phyloP scores from a whole-genome alignment of 2,329 filamentous ascomycete genomes.

The Hypoxylon sp. region DNA sequence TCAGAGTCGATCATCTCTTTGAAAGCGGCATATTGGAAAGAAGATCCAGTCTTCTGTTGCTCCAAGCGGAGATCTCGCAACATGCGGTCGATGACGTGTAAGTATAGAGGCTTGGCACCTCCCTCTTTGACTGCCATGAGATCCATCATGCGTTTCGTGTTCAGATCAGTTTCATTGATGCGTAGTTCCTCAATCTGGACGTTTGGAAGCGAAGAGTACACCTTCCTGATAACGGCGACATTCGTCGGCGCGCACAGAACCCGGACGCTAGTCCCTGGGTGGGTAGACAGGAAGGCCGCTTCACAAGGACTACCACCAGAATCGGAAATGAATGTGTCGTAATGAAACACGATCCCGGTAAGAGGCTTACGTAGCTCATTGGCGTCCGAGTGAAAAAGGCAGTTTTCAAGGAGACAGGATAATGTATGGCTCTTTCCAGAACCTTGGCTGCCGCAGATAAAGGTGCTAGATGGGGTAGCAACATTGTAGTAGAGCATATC shows the following conservation, averaged over 20 bases:
- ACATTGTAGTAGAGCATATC: constrained; percentile 55
- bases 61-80: constrained; percentile 65
- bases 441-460: constrained; percentile 74
- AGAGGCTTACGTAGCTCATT: constrained; percentile 61
- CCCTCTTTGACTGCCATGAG: constrained; percentile 66
- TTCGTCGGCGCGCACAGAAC: constrained; percentile 69
- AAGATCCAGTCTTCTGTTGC: constrained; percentile 52
- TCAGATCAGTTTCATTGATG: constrained; percentile 64
- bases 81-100: constrained; percentile 66
- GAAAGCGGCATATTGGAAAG: constrained; percentile 66
- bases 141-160: constrained; percentile 68
- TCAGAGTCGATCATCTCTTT: constrained; percentile 52
- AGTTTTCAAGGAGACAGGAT: constrained; percentile 68
- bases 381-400: constrained; percentile 59
- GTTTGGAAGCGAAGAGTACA: constrained; percentile 58
- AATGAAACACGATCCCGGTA: constrained; percentile 75
- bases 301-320: constrained; percentile 66
- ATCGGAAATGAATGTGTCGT: constrained; percentile 66
- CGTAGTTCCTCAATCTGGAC: constrained; percentile 63
- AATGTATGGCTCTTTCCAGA: constrained; percentile 73
- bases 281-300: constrained; percentile 65
- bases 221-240: constrained; percentile 53
- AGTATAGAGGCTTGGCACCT: constrained; percentile 65
- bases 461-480: constrained; percentile 65
- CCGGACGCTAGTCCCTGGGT: constrained; percentile 58